These are phyloP conservation scores for Dothideomycetes sp. DNA, from an alignment of 2,329 filamentous ascomycete species.

Conservation along the genomic window DNA sequence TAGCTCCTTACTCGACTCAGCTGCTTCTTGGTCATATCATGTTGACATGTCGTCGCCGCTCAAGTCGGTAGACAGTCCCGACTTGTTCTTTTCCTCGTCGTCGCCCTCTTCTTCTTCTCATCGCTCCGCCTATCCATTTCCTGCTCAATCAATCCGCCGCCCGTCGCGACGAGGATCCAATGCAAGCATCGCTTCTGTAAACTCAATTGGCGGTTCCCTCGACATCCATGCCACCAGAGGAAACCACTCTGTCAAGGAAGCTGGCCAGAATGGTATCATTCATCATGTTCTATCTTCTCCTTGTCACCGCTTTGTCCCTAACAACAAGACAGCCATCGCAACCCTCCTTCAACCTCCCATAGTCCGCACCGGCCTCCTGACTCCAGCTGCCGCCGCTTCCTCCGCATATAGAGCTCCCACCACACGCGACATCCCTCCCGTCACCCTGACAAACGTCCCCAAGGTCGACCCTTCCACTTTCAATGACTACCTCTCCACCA, in stretches of 20 bases:
- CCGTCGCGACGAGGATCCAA: conserved; percentile 65
- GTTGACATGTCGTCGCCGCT: conserved; percentile 29
- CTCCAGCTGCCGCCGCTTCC: conserved; percentile 57
- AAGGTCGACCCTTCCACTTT: conserved; percentile 75
- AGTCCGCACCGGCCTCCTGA: conserved; percentile 74
- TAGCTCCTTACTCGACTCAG: no score
- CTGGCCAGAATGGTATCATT: conserved; percentile 68
- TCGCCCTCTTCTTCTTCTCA: conserved; percentile 32
- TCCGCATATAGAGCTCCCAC: conserved; percentile 15
- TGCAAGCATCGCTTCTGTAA: conserved; percentile 61
- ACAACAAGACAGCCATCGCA: conserved; percentile 60
- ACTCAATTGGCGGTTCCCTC: conserved; percentile 71
- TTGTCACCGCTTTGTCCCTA: background rate
- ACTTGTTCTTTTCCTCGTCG: conserved; percentile 22
- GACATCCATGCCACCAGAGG: conserved; percentile 55
- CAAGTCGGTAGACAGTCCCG: conserved; percentile 41
- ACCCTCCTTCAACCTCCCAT: conserved; percentile 88
- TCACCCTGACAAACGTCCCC: conserved; percentile 79
- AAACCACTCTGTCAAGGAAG: conserved; percentile 56
- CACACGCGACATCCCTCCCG: conserved; percentile 67
- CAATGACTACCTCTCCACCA: conserved; percentile 71
- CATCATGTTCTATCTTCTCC: background rate
- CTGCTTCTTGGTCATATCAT: conserved; percentile 2
- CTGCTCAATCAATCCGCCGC: conserved; percentile 35
- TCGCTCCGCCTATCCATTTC: conserved; percentile 45